These are phyloP conservation scores for Penicillium ucsense DNA, from an alignment of 495 filamentous ascomycete genomes.

Conservation along the genomic window DNA sequence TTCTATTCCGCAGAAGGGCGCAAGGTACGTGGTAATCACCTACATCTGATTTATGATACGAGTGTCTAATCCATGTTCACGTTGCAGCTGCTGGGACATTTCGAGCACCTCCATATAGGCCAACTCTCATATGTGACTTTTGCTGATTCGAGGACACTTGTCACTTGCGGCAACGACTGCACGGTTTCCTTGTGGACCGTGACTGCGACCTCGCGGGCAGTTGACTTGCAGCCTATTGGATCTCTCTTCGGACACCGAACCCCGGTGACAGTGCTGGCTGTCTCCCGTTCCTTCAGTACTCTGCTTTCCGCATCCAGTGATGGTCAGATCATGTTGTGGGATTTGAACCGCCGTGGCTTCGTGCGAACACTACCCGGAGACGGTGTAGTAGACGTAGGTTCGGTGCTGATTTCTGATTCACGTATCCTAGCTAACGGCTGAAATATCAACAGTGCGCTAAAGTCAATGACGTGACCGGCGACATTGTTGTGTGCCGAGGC, in stretches of 20 bases:
- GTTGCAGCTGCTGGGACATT: constrained; percentile 58
- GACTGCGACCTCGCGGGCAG: constrained; percentile 49
- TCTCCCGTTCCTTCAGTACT: constrained; percentile 78
- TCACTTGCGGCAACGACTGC: constrained; percentile 87
- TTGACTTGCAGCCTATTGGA: constrained; percentile 72
- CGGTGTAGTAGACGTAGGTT: constrained; percentile 41
- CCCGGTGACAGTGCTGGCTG: constrained; percentile 69
- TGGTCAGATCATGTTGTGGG: constrained; percentile 82
- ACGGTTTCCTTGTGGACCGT: constrained; percentile 76
- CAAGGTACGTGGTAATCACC: constrained; percentile 33
- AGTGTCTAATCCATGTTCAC: constrained; percentile 1
- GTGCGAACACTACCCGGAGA: constrained; percentile 60
- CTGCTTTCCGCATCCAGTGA: constrained; percentile 73
- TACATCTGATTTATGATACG: not conserved
- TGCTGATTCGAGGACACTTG: constrained; percentile 78
- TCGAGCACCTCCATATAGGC: constrained; percentile 86
- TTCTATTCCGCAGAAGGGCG: constrained; percentile 76
- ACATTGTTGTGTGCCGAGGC: constrained; percentile 75
- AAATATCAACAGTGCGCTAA: constrained; percentile 54
- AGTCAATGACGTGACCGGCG: constrained; percentile 83
- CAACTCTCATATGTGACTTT: constrained; percentile 74
- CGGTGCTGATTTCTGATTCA: constrained; percentile 1
- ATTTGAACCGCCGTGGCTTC: constrained; percentile 80
- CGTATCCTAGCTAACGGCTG: not conserved
- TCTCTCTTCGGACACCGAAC: constrained; percentile 84